phyloP scores from a whole-genome alignment of 2,329 filamentous ascomycete genomes.

The Penicillium nordicum region DNA sequence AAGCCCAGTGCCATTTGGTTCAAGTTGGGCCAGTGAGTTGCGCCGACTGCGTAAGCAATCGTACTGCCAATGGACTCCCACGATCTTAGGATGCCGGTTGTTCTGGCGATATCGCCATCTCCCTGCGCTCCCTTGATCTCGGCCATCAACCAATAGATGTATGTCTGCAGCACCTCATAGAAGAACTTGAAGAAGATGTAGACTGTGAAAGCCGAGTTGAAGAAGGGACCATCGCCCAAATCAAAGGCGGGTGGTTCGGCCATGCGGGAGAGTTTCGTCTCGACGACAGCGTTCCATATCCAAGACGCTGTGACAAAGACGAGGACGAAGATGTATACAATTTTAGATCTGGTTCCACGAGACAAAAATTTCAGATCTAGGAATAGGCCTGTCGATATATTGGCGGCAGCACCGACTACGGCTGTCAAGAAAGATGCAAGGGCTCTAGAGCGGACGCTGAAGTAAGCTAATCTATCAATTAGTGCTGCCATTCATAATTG shows the following conservation, averaged over 20 bases:
- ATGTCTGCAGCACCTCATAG: constrained; percentile 53
- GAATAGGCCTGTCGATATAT: constrained; percentile 11
- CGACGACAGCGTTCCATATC: constrained; percentile 50
- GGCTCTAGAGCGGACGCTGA: constrained; percentile 50
- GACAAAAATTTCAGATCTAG: constrained; percentile 42
- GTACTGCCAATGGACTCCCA: constrained; percentile 36
- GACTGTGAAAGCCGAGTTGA: constrained; percentile 43
- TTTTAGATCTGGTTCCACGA: constrained; percentile 43
- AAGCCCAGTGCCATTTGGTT: constrained; percentile 35
- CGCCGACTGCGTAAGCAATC: constrained; percentile 32
- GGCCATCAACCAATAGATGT: constrained; percentile 52
- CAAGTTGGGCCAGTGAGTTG: constrained; percentile 28
- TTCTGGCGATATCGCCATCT: constrained; percentile 32
- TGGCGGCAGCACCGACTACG: constrained; percentile 46
- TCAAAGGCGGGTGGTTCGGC: constrained; percentile 44
- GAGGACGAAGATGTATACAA: constrained; percentile 44
- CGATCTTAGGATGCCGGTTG: constrained; percentile 31
- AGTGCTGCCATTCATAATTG: not conserved
- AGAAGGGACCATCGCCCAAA: constrained; percentile 23
- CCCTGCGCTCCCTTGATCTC: constrained; percentile 25
- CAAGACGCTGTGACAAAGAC: constrained; percentile 45
- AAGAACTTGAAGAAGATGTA: constrained; percentile 52
- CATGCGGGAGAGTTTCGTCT: constrained; percentile 48
- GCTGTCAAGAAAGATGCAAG: constrained; percentile 46
- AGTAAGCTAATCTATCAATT: constrained; percentile 37